Evolutionary conservation across 1,284 basidiomycete genomes (phyloP).

Genomic region (Trichosporon asahii): DNA sequence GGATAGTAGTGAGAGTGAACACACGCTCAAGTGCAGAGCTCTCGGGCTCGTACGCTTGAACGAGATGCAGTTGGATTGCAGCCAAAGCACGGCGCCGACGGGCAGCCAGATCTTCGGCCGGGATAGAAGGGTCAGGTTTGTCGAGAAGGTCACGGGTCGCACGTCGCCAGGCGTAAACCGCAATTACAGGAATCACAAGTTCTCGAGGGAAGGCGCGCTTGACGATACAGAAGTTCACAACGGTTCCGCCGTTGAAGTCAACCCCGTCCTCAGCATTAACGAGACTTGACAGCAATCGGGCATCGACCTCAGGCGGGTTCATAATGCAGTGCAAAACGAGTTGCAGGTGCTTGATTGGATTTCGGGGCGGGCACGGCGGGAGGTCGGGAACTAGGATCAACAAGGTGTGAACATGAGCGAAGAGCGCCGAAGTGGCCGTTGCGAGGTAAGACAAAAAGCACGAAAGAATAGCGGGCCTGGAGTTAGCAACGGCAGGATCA

Average conservation of each 20-base stretch:
- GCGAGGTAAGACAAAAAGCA: slow-evolving; percentile 15
- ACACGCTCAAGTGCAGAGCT: slow-evolving; percentile 15
- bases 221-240: slow-evolving; percentile 7
- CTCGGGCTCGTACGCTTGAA: slow-evolving; percentile 23
- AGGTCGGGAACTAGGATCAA: slow-evolving; percentile 12
- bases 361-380: slow-evolving; percentile 18
- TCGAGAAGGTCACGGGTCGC: not conserved
- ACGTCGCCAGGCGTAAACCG: slow-evolving; percentile 15
- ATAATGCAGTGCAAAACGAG: not conserved
- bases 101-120: not conserved
- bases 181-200: slow-evolving; percentile 18
- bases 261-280: not conserved
- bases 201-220: slow-evolving; percentile 14
- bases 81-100: slow-evolving; percentile 19
- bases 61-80: slow-evolving; percentile 31
- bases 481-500: slow-evolving; percentile 11
- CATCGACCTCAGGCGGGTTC: slow-evolving; percentile 12
- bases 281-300: slow-evolving; percentile 6
- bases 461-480: slow-evolving; percentile 1
- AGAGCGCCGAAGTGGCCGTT: slow-evolving; percentile 18
- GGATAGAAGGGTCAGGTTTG: not conserved
- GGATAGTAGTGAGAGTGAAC: slow-evolving; percentile 26
- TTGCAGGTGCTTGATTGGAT: not conserved
- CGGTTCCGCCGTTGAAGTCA: not conserved
- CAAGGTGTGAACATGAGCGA: slow-evolving; percentile 21